Evolutionary conservation across 495 filamentous ascomycete species (phyloP), one percentile per base, ranked within the genome.

Genomic region (Friedmanniomyces simplex): DNA sequence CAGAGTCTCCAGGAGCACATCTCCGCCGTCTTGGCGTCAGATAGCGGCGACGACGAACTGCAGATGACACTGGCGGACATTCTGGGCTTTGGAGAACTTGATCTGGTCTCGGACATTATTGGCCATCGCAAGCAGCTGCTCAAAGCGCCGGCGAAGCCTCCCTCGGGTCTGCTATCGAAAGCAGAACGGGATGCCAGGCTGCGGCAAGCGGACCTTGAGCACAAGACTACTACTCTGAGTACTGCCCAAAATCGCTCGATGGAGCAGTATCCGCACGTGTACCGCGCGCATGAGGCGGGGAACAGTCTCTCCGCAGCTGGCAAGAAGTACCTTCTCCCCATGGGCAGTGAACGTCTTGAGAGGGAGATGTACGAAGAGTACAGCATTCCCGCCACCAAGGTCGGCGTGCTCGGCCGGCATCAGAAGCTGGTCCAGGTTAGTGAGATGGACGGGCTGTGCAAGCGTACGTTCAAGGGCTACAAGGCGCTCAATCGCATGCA

Each of bases 401-500:
- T 88, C n/a, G 93, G 89, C 3, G 81, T 77, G 0, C 72, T 95
- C 21, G 82, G 78, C 25, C 76, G 71, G 10, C 82, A 82, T 2
- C 81, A 86, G 59, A 89, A 83, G 64, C 76, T 97, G 7, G 74
- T 97, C 18, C 66, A 82, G 18, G 90, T 99, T 42, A 71, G 78
- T 20, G 84, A 86, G 3, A 78, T 99, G 81, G 93, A 99, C 71
- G 88, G 86, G 7, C 76, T 99, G 22, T 97, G 91, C 67, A 77
- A 80, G 58, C 79, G 79, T n/a, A 97, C 94, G 0, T 99, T 99
- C 71, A 87, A 85, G 63, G 91, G 89, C 0, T 99, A 99, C 72
- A 91, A 90, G 70, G 69, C 84, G 0, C 75, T 99, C 50, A 99
- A 99, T 65, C 83, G 93, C 22, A 99, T 99, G 93, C 93, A 99